Percentiles rank a stretch among this genome's conserved stretches.
phyloP scores from a whole-genome alignment of 495 filamentous ascomycete species.

The Daldinia bambusicola region DNA sequence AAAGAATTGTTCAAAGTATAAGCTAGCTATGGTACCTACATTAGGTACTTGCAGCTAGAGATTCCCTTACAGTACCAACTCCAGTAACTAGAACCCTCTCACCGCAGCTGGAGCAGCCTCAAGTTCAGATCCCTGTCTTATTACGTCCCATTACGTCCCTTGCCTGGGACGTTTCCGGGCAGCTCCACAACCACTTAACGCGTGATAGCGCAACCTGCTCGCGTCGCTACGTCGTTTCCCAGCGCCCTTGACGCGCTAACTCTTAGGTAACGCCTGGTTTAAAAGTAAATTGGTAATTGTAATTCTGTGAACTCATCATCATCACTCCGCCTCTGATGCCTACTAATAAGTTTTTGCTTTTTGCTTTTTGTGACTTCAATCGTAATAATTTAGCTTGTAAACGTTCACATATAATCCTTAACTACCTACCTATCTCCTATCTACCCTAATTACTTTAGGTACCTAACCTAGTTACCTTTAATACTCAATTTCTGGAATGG shows the following conservation, averaged over 20 bases:
- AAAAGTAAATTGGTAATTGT: slow-evolving; percentile 16
- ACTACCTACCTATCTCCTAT: no score
- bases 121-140: background rate
- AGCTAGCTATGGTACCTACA: no score
- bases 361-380: background rate
- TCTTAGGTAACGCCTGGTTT: background rate
- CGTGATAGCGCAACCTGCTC: slow-evolving; percentile 50
- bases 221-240: slow-evolving; percentile 46
- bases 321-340: background rate
- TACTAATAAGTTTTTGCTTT: slow-evolving; percentile 3
- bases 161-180: slow-evolving; percentile 22
- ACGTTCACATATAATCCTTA: background rate
- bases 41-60: background rate
- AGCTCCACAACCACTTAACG: slow-evolving; percentile 42
- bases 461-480: background rate
- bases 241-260: slow-evolving; percentile 42
- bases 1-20: no score
- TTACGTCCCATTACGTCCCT: background rate
- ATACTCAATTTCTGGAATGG: slow-evolving; percentile 29
- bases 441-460: no score
- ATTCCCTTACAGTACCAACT: background rate
- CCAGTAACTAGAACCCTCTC: background rate
- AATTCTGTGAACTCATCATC: slow-evolving; percentile 38
- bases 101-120: background rate
- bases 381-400: background rate